A percentile compares a stretch with the other conserved stretches of the same genome.
Conservation (phyloP, 371 early-diverging fungal species). For the Circinella minor region DNA sequence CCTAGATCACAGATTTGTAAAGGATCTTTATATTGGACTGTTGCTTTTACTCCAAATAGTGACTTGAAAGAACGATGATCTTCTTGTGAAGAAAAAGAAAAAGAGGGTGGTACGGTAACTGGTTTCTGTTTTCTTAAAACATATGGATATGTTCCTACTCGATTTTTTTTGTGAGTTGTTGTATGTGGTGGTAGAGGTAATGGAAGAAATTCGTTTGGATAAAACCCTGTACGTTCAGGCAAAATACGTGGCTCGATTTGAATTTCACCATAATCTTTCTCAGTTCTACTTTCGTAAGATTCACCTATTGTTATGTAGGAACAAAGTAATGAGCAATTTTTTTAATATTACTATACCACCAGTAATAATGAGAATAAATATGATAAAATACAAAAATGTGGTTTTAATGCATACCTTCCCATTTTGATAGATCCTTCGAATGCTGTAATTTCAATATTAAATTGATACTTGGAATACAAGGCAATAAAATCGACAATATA, state of each 20-base stretch:
- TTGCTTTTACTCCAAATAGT: neutral
- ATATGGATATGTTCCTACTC: neutral
- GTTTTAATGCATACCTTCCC: neutral
- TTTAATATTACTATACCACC: too few species aligned
- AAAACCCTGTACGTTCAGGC: neutral
- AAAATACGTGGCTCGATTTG: neutral
- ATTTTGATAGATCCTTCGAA: constrained; percentile 1
- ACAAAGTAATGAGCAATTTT: neutral
- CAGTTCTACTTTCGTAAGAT: neutral
- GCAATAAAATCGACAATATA: constrained; percentile 1
- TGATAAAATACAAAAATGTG: neutral
- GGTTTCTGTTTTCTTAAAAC: neutral
- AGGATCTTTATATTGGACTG: neutral
- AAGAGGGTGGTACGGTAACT: neutral
- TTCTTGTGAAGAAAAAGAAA: neutral
- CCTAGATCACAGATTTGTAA: neutral
- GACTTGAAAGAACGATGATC: neutral
- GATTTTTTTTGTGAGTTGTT: neutral
- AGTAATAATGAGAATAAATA: neutral
- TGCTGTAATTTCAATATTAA: neutral
- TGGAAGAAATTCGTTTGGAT: neutral
- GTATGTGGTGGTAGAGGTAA: neutral
- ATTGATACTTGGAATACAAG: neutral
- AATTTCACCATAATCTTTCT: neutral
- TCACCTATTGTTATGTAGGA: neutral